Conservation (phyloP, 2,329 filamentous ascomycete species). For the Cadophora sp. region DNA sequence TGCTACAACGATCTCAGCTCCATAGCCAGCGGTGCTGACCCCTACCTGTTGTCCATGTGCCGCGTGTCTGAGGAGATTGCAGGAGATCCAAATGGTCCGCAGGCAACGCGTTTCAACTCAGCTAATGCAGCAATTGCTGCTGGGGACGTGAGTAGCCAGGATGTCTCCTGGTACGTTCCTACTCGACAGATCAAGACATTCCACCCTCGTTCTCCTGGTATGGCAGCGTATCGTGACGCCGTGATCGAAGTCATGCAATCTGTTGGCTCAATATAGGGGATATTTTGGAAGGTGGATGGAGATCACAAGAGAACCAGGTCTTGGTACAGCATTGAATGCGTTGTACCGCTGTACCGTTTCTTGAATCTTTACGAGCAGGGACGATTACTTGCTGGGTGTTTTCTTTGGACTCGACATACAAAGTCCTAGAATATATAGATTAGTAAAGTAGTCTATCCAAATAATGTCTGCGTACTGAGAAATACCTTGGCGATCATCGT, state of each 20-base stretch:
- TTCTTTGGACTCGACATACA: too few relatives aligned
- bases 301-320: too few relatives aligned
- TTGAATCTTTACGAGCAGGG: too few relatives aligned
- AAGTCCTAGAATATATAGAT: too few relatives aligned
- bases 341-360: too few relatives aligned
- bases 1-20: background rate
- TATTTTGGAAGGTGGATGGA: too few relatives aligned
- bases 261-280: too few relatives aligned
- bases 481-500: too few relatives aligned
- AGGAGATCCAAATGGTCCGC: background rate
- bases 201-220: background rate
- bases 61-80: background rate
- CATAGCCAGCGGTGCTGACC: background rate
- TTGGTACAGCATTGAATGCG: too few relatives aligned
- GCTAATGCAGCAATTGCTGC: background rate
- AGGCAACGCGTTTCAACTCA: background rate
- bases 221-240: background rate
- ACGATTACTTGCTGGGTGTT: too few relatives aligned
- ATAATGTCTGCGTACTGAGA: too few relatives aligned
- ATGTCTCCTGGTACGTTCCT: background rate
- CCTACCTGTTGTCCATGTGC: background rate
- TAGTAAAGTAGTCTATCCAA: too few relatives aligned
- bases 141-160: background rate
- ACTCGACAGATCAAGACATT: background rate
- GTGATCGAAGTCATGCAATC: background rate